A percentile compares a stretch with the other conserved stretches of the same genome.
phyloP scores from a whole-genome alignment of 2,329 filamentous ascomycete species.

The Sclerotinia borealis region DNA sequence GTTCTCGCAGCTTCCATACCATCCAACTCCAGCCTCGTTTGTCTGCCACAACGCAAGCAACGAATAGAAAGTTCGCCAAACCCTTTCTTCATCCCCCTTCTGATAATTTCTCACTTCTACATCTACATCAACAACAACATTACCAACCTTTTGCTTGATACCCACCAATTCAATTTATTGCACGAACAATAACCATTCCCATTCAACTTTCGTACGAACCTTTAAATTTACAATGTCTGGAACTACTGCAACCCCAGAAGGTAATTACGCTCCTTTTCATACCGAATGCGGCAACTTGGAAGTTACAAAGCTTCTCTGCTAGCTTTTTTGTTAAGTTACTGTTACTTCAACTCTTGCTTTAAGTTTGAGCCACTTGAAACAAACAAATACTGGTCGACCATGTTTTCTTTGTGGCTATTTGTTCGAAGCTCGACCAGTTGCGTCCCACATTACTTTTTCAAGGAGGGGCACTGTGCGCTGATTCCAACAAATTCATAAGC shows the following conservation, averaged over 20 bases:
- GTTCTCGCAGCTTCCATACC: conserved; percentile 13
- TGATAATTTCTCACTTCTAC: not conserved
- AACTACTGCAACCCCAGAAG: conserved; percentile 25
- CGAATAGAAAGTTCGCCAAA: conserved; percentile 11
- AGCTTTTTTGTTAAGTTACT: not conserved
- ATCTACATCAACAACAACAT: conserved; percentile 1
- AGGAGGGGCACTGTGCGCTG: conserved; percentile 7
- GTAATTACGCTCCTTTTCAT: conserved; percentile 25
- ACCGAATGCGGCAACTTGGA: not conserved
- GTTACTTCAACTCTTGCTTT: not conserved
- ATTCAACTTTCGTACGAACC: not conserved
- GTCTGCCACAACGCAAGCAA: conserved; percentile 1
- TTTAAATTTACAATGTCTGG: conserved; percentile 23
- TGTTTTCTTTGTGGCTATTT: not conserved
- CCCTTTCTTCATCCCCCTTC: not conserved
- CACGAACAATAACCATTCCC: not conserved
- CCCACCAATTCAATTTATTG: conserved; percentile 8
- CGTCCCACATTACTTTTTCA: conserved; percentile 1
- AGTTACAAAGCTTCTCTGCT: not conserved
- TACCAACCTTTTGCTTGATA: conserved; percentile 13
- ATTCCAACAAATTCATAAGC: conserved; percentile 1
- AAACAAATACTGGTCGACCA: not conserved
- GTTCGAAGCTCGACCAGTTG: not conserved
- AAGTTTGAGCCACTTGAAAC: not conserved
- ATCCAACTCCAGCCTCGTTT: conserved; percentile 9